A percentile compares a stretch with the other conserved stretches of the same genome.
Conservation (phyloP, 305 asterid genomes). For the Fraxinus xanthoxyloides region DNA sequence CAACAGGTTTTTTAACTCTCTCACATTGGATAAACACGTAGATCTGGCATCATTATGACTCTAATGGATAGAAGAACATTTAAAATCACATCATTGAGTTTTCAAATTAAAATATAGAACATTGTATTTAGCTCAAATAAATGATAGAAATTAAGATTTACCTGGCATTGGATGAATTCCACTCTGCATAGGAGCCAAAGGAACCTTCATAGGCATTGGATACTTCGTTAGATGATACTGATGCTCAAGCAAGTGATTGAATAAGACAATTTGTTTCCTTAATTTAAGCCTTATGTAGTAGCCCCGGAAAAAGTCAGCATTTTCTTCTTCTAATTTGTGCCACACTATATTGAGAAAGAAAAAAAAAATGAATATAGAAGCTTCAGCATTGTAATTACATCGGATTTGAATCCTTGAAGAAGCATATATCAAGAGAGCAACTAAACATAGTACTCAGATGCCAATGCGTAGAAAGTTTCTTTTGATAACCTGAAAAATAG, state of each 20-base stretch:
- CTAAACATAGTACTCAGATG: not conserved
- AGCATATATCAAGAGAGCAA: not conserved
- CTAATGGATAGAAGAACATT: not conserved
- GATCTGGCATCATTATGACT: not conserved
- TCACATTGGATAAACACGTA: not conserved
- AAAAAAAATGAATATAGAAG: not conserved
- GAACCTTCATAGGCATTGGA: conserved; percentile 67
- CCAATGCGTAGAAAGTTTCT: not conserved
- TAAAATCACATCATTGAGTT: not conserved
- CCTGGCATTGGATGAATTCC: conserved; percentile 88
- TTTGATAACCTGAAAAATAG: conserved; percentile 14
- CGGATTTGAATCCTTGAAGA: not conserved
- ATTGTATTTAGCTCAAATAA: not conserved
- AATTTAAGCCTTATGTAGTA: conserved; percentile 63
- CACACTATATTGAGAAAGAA: conserved; percentile 54
- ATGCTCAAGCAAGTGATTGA: conserved; percentile 90
- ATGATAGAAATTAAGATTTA: conserved; percentile 25
- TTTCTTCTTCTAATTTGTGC: conserved; percentile 77
- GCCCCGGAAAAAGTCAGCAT: conserved; percentile 54
- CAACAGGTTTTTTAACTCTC: not conserved
- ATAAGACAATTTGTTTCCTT: conserved; percentile 86
- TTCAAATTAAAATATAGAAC: not conserved
- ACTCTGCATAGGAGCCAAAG: conserved; percentile 62
- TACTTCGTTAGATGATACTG: conserved; percentile 78
- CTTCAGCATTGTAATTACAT: not conserved